Percentiles rank a stretch among this genome's conserved stretches.
Conservation (phyloP, 192 early-diverging fungal species). For the Haplosporangium gracile region DNA sequence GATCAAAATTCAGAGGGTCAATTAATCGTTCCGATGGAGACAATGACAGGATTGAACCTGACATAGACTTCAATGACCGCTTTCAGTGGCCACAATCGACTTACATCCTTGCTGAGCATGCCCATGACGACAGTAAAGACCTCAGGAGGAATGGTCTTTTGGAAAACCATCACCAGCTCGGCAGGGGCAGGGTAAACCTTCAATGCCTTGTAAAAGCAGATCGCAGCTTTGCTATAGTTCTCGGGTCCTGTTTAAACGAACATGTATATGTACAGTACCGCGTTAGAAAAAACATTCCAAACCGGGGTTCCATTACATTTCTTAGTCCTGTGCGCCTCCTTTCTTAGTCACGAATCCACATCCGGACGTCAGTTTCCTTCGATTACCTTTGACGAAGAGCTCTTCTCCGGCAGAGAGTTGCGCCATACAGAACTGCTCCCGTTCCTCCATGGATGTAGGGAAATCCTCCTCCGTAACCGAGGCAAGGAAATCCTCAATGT, state of each 20-base stretch:
- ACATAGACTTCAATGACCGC: too few relatives aligned
- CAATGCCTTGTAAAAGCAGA: constrained; percentile 89
- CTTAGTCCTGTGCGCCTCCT: not conserved
- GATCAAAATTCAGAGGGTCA: not conserved
- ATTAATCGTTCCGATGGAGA: not conserved
- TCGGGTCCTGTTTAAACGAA: constrained; percentile 61
- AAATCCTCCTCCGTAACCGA: constrained; percentile 75
- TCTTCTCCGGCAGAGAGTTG: constrained; percentile 89
- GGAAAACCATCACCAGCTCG: constrained; percentile 95
- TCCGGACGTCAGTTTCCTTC: too few relatives aligned
- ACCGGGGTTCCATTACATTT: not conserved
- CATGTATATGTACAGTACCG: not conserved
- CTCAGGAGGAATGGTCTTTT: constrained; percentile 89
- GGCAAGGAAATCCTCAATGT: constrained; percentile 71
- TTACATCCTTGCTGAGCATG: constrained; percentile 88
- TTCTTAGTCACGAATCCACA: not conserved
- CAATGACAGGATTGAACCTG: too few relatives aligned
- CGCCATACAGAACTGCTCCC: constrained; percentile 91
- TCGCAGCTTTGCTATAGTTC: constrained; percentile 81
- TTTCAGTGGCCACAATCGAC: not conserved
- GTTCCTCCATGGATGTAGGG: constrained; percentile 81
- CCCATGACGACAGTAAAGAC: constrained; percentile 92
- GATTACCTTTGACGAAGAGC: constrained; percentile 76
- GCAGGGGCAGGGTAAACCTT: constrained; percentile 97
- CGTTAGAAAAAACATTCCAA: not conserved